phyloP scores from a whole-genome alignment of 768 basidiomycete species.

The Aureoboletus auriporus region DNA sequence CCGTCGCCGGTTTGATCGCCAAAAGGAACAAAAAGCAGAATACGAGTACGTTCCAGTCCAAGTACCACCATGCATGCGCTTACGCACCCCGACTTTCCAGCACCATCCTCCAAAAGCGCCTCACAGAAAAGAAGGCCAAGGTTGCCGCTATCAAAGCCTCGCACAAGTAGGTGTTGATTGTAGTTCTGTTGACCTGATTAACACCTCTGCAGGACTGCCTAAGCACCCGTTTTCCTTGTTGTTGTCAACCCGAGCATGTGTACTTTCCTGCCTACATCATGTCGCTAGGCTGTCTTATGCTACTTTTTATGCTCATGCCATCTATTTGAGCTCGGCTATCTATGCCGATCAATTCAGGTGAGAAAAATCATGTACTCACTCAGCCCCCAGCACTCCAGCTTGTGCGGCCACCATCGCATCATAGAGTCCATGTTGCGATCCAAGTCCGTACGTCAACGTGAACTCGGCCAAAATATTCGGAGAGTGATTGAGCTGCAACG shows the following conservation, averaged over 20 bases:
- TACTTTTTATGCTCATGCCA: conserved; percentile 12
- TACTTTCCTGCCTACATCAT: conserved; percentile 20
- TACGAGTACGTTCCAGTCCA: conserved; percentile 60
- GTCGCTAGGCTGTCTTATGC: conserved; percentile 20
- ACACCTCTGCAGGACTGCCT: conserved; percentile 16
- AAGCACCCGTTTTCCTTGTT: conserved; percentile 1
- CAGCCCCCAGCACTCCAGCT: neutral
- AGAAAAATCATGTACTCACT: no score
- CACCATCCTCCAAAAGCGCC: conserved; percentile 77
- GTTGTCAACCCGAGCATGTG: conserved; percentile 10
- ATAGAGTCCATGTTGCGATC: conserved; percentile 75
- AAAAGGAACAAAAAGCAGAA: conserved; percentile 94
- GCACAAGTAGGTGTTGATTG: conserved; percentile 49
- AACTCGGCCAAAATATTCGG: conserved; percentile 58
- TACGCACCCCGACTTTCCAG: conserved; percentile 28
- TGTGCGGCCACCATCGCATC: conserved; percentile 40
- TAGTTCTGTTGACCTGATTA: no score
- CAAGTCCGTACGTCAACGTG: conserved; percentile 80
- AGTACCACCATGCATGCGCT: neutral
- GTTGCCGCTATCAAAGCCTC: conserved; percentile 83
- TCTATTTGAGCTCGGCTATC: neutral
- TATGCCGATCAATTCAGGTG: no score
- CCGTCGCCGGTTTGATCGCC: conserved; percentile 80
- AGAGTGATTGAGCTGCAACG: conserved; percentile 59
- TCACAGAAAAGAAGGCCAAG: conserved; percentile 92